A percentile compares a stretch with the other conserved stretches of the same genome.
These are phyloP conservation scores for Fusarium bactridioides DNA, from an alignment of 2,329 filamentous ascomycete genomes.

Conservation along the genomic window DNA sequence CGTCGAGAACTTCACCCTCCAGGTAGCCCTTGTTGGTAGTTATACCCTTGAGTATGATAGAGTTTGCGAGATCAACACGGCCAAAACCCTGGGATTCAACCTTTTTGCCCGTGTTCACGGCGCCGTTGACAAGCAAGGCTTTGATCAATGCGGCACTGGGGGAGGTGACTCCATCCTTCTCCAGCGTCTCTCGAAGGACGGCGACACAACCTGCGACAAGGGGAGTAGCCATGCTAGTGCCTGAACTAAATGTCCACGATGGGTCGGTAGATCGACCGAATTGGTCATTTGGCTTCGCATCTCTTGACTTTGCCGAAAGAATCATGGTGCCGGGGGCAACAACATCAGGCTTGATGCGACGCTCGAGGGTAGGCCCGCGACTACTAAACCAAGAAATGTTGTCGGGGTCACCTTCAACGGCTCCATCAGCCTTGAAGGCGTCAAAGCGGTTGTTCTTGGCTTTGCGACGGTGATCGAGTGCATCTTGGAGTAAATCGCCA, in stretches of 20 bases:
- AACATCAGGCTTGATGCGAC: neutral
- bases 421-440: neutral
- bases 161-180: neutral
- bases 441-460: neutral
- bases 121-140: neutral
- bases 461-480: accelerated
- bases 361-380: neutral
- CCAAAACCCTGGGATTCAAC: neutral
- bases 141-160: neutral
- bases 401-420: neutral
- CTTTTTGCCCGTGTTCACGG: neutral
- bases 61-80: neutral
- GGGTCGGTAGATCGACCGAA: neutral
- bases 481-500: neutral
- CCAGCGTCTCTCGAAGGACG: neutral
- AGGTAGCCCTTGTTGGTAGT: neutral
- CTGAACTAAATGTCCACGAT: neutral
- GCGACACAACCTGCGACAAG: neutral
- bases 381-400: neutral
- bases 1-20: accelerated
- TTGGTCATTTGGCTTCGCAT: accelerated
- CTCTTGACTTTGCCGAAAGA: neutral
- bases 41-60: neutral
- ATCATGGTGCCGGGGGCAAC: neutral
- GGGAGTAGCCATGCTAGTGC: neutral